Percentiles rank a stretch among this genome's conserved stretches.
Conservation (phyloP, 805 yeast species). For the Wickerhamiella siamensis region DNA sequence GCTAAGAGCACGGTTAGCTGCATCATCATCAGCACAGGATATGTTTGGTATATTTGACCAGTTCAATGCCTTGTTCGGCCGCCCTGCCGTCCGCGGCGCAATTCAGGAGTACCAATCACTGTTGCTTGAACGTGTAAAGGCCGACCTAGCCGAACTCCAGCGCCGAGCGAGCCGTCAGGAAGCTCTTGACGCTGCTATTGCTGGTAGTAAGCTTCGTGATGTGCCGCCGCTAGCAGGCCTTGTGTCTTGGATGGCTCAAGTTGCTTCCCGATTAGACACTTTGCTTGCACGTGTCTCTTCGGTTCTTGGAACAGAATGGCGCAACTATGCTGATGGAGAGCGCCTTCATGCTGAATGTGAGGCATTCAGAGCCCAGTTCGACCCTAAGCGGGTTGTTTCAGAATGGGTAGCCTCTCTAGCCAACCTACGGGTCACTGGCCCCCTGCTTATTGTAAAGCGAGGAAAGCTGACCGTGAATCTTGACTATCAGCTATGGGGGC, state of each 20-base stretch:
- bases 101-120: conserved; percentile 44
- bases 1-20: conserved; percentile 28
- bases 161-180: conserved; percentile 26
- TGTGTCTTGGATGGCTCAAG: conserved; percentile 40
- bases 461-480: conserved; percentile 36
- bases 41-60: conserved; percentile 38
- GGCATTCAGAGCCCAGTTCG: conserved; percentile 33
- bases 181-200: conserved; percentile 20
- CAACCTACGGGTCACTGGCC: conserved; percentile 20
- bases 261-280: conserved; percentile 30
- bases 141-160: conserved; percentile 34
- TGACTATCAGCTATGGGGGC: conserved; percentile 29
- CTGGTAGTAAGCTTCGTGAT: conserved; percentile 30
- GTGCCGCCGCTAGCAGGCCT: conserved; percentile 35
- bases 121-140: conserved; percentile 34
- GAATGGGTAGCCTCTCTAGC: conserved; percentile 35
- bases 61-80: conserved; percentile 34
- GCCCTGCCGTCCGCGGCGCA: conserved; percentile 44
- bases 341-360: conserved; percentile 39
- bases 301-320: conserved; percentile 50
- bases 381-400: conserved; percentile 30
- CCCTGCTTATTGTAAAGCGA: conserved; percentile 28
- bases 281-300: conserved; percentile 34
- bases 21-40: conserved; percentile 29
- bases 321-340: conserved; percentile 48